These are phyloP conservation scores for Mangifera indica DNA, from an alignment of 345 rosid species.

Conservation along the genomic window DNA sequence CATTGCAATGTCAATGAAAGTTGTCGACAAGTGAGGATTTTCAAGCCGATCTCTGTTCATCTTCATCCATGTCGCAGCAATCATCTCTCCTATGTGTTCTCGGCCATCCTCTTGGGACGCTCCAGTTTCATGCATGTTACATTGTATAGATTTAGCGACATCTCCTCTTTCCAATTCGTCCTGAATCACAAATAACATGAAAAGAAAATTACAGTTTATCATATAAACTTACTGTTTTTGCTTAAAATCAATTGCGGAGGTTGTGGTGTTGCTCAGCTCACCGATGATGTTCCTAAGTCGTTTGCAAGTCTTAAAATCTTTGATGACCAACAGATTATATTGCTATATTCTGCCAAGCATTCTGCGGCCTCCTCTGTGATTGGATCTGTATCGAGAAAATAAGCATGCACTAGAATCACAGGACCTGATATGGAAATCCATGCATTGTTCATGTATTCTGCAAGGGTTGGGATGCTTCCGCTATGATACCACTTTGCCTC, in stretches of 20 bases:
- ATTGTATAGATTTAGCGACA: constrained; percentile 29
- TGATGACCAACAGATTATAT: constrained; percentile 26
- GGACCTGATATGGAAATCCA: constrained; percentile 34
- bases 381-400: constrained; percentile 19
- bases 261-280: constrained; percentile 8
- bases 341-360: constrained; percentile 11
- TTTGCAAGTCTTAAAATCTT: constrained; percentile 31
- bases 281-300: constrained; percentile 49
- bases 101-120: constrained; percentile 30
- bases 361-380: constrained; percentile 19
- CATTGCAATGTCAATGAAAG: constrained; percentile 13
- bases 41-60: constrained; percentile 27
- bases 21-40: constrained; percentile 5
- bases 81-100: constrained; percentile 18
- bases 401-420: constrained; percentile 25
- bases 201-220: too few species aligned
- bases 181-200: constrained; percentile 11
- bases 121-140: constrained; percentile 43
- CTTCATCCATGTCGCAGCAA: constrained; percentile 37
- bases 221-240: too few species aligned
- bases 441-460: constrained; percentile 24
- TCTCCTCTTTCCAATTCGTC: constrained; percentile 39
- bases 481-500: constrained; percentile 47
- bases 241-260: too few species aligned
- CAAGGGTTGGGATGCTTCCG: constrained; percentile 31